Evolutionary conservation across 75 land plant species (phyloP).

Genomic region (Cunninghamia lanceolata): DNA sequence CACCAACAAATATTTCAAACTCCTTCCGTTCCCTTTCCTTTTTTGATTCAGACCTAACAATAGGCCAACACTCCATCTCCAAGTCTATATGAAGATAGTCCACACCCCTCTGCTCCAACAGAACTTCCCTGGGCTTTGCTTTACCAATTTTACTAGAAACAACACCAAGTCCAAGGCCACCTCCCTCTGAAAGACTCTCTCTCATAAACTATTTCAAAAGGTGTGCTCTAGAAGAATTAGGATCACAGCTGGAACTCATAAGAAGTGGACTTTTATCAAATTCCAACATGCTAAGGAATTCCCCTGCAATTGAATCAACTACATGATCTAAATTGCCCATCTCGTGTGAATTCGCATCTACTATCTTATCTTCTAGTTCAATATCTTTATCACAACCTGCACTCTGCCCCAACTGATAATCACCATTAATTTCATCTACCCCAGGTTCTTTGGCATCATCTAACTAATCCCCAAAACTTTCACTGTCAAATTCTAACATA

Average conservation of each 20-base stretch:
- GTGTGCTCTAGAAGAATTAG: constrained; percentile 84
- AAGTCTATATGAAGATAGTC: too few relatives aligned
- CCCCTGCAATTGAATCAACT: constrained; percentile 60
- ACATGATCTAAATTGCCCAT: constrained; percentile 46
- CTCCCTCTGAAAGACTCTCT: constrained; percentile 50
- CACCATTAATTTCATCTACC: too few relatives aligned
- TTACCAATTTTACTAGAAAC: too few relatives aligned
- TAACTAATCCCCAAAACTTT: too few relatives aligned
- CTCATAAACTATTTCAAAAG: constrained; percentile 73
- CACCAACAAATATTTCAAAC: constrained; percentile 56
- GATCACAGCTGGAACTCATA: constrained; percentile 73
- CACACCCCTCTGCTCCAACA: too few relatives aligned
- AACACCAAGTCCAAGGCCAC: constrained; percentile 39
- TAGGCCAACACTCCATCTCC: too few relatives aligned
- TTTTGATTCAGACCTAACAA: too few relatives aligned
- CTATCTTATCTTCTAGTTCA: background rate
- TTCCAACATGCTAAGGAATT: constrained; percentile 73
- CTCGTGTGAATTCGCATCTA: background rate
- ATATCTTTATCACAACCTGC: background rate
- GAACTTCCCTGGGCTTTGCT: too few relatives aligned
- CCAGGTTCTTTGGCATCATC: background rate
- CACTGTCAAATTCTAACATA: too few relatives aligned
- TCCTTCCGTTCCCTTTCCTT: constrained; percentile 36
- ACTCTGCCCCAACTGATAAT: background rate
- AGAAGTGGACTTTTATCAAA: constrained; percentile 46